Base-by-base conservation (phyloP, 139 green algal species). In the Chlamydomonas asymmetrica region DNA sequence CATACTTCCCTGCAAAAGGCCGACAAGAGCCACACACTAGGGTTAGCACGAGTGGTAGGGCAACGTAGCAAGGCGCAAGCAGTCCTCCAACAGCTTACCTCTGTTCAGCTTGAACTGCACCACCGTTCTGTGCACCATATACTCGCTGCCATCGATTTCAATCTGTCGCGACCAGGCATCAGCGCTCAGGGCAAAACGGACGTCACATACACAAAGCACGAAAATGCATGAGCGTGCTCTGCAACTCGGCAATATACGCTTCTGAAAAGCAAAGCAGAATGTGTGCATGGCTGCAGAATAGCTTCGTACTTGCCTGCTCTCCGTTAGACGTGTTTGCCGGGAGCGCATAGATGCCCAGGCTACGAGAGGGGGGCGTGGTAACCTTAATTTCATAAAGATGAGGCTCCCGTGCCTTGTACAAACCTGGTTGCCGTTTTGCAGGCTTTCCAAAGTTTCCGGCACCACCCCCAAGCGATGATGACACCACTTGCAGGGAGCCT, bases 301-400 rank as follows among this genome's bases (percentile, higher is more conserved):
- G n/a, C n/a, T n/a, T n/a, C n/a, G n/a, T n/a, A n/a, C n/a, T n/a
- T n/a, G n/a, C n/a, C n/a, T n/a, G 60, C 63, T 91, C 84, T 3
- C 75, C 84, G 45, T 82, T 87, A 67, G 88, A 82, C 8, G 86
- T 91, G 45, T 85, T 75, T 3, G 80, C 80, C 3, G 86, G 86
- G 45, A 91, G 71, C 4, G 80, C 76, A 34, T 88, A 88, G 16
- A 88, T 83, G 39, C 86, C 86, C 5, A 87, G 73, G 2, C 75
- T 84, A 0, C 79, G 64, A 10, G 82, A 79, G 18, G 82, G 82
- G 2, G 82, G 82, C 8, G 82, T 78, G 16, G 78, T 49, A 13
- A 90, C 50, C 0, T 73, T 74, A 5, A 87, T 66, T 60, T 87
- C 81, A 71, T 82, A 87, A 32, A 82, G 38, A 8, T 78, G 78